Conservation (phyloP, 306 rosid genomes). For the Erythrophleum fordii region DNA sequence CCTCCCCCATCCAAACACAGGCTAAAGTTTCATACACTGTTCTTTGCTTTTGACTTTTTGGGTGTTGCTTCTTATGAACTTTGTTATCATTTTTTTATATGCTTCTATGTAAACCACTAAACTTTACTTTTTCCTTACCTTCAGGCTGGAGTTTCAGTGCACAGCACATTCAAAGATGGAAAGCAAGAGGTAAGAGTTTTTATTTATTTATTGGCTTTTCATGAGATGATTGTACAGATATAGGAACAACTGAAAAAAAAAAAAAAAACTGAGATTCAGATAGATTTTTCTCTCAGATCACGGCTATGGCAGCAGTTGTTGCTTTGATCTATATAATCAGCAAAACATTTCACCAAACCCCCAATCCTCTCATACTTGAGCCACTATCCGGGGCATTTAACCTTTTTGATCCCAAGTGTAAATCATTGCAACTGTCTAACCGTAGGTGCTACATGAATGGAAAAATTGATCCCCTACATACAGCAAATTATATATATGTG, state of each 20-base stretch:
- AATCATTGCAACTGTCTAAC: neutral
- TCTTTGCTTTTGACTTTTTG: constrained; percentile 6
- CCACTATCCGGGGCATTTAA: constrained; percentile 12
- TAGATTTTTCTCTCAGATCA: neutral
- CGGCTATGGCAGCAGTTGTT: neutral
- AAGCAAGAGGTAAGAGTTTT: constrained; percentile 58
- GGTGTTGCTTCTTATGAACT: constrained; percentile 4
- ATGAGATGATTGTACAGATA: constrained; percentile 7
- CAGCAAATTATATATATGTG: neutral
- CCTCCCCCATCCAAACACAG: no score
- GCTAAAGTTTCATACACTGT: constrained; percentile 10
- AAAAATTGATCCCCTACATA: constrained; percentile 2
- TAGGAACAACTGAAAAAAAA: neutral
- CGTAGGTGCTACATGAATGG: neutral
- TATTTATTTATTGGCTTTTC: constrained; percentile 15
- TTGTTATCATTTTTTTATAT: neutral
- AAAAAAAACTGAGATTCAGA: neutral
- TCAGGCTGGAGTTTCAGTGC: constrained; percentile 60
- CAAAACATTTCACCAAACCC: neutral
- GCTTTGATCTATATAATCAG: neutral
- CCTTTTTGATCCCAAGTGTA: neutral
- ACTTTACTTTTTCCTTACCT: constrained; percentile 4
- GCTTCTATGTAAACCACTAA: constrained; percentile 32
- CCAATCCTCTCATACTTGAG: constrained; percentile 4
- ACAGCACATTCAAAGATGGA: constrained; percentile 51